Percentiles rank a stretch among this genome's conserved stretches.
phyloP scores from a whole-genome alignment of 2,329 filamentous ascomycete genomes.

The Paraconiothyrium sp. region DNA sequence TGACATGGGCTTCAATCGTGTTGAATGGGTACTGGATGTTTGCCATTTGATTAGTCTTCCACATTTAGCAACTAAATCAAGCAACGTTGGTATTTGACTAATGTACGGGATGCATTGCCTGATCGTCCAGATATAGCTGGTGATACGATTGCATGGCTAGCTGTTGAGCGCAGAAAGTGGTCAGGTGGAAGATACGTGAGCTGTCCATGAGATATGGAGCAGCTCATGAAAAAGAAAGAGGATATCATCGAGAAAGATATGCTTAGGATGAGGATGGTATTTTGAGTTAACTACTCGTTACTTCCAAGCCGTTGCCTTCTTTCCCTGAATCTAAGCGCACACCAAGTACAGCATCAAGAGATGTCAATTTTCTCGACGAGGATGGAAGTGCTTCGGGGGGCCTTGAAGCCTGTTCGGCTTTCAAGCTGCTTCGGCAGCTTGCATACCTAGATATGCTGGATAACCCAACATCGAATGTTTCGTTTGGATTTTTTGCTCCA shows the following conservation, averaged over 20 bases:
- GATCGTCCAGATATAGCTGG: neutral
- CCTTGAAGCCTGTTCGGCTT: neutral
- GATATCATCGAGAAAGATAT: neutral
- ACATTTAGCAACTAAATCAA: too few species aligned
- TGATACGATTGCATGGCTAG: constrained; percentile 6
- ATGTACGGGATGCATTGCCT: neutral
- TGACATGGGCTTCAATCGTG: neutral
- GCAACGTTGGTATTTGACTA: too few species aligned
- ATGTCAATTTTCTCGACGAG: too few species aligned
- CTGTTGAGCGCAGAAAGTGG: neutral
- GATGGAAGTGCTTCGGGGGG: neutral
- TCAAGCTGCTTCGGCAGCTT: neutral
- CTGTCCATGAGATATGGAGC: constrained; percentile 8
- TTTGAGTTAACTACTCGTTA: neutral
- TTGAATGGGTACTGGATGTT: constrained; percentile 8
- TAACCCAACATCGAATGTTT: neutral
- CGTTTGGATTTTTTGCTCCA: neutral
- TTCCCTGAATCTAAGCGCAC: too few species aligned
- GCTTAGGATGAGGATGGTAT: neutral
- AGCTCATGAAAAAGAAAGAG: neutral
- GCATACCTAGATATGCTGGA: neutral
- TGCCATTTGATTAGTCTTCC: neutral
- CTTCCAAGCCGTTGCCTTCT: neutral
- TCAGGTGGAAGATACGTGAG: neutral
- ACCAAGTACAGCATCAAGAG: too few species aligned